Evolutionary conservation across 768 basidiomycete species (phyloP).

Genomic region (Rubroboletus pulcherrimus): DNA sequence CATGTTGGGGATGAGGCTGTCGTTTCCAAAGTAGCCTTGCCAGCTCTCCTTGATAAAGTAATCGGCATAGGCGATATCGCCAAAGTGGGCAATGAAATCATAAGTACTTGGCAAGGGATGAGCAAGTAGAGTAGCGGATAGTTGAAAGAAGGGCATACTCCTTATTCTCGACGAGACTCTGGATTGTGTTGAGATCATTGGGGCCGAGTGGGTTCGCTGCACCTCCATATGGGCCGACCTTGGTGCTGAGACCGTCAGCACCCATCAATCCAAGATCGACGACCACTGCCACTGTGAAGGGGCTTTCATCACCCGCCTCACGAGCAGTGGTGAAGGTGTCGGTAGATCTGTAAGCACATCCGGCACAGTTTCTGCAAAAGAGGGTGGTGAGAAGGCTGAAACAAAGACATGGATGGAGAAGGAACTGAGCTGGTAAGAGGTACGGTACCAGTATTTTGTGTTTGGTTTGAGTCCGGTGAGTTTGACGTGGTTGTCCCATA

Average conservation of each 20-base stretch:
- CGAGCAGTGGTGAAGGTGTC: constrained; percentile 27
- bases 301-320: constrained; percentile 14
- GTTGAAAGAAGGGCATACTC: constrained; percentile 14
- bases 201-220: constrained; percentile 23
- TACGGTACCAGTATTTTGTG: constrained; percentile 28
- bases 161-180: constrained; percentile 27
- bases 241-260: constrained; percentile 27
- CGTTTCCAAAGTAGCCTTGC: constrained; percentile 28
- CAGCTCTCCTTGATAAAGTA: constrained; percentile 31
- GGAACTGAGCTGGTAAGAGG: constrained; percentile 22
- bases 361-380: constrained; percentile 21
- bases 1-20: constrained; percentile 23
- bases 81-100: constrained; percentile 26
- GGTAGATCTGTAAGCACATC: constrained; percentile 23
- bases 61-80: constrained; percentile 27
- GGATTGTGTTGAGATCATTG: constrained; percentile 27
- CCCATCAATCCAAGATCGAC: constrained; percentile 30
- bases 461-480: constrained; percentile 21
- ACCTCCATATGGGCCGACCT: constrained; percentile 23
- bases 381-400: neutral
- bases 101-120: constrained; percentile 16
- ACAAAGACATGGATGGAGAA: neutral
- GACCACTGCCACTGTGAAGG: constrained; percentile 25
- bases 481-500: constrained; percentile 29
- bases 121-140: neutral